A percentile compares a stretch with the other conserved stretches of the same genome.
phyloP scores from a whole-genome alignment of 1,284 basidiomycete species.

The Ganoderma multipileum region DNA sequence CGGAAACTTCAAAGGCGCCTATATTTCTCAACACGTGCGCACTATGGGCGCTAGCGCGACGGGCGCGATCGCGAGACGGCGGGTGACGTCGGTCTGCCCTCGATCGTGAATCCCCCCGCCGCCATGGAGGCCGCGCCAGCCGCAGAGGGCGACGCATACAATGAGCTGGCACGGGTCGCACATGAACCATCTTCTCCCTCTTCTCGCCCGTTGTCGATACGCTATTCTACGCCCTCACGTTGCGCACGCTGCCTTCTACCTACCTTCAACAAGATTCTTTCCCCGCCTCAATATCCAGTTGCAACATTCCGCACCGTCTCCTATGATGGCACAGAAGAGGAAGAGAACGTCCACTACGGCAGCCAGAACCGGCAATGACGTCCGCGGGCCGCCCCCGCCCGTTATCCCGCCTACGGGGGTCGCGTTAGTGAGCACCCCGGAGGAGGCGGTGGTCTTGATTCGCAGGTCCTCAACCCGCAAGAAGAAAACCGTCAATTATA shows the following conservation, averaged over 20 bases:
- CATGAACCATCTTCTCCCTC: slow-evolving; percentile 26
- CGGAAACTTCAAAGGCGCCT: slow-evolving; percentile 13
- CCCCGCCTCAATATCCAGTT: too few relatives aligned
- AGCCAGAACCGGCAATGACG: not conserved
- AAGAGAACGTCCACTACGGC: slow-evolving; percentile 11
- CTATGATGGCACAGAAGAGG: slow-evolving; percentile 13
- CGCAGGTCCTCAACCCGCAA: slow-evolving; percentile 21
- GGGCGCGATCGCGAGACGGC: slow-evolving; percentile 20
- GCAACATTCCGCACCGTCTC: not conserved
- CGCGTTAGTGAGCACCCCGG: slow-evolving; percentile 23
- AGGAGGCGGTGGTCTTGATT: slow-evolving; percentile 24
- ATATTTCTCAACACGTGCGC: slow-evolving; percentile 16
- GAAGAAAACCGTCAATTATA: slow-evolving; percentile 23
- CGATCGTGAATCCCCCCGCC: slow-evolving; percentile 17
- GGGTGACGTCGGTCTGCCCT: slow-evolving; percentile 27
- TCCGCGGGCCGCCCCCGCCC: not conserved
- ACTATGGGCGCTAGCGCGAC: not conserved
- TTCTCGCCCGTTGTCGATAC: not conserved
- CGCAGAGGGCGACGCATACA: not conserved
- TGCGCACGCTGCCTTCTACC: not conserved
- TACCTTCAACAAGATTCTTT: not conserved
- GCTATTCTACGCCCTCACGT: not conserved
- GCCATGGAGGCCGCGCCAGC: not conserved
- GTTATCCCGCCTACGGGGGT: slow-evolving; percentile 4
- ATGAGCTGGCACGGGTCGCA: not conserved